Evolutionary conservation across 2,329 filamentous ascomycete genomes (phyloP).

Genomic region (Massarina eburnea): DNA sequence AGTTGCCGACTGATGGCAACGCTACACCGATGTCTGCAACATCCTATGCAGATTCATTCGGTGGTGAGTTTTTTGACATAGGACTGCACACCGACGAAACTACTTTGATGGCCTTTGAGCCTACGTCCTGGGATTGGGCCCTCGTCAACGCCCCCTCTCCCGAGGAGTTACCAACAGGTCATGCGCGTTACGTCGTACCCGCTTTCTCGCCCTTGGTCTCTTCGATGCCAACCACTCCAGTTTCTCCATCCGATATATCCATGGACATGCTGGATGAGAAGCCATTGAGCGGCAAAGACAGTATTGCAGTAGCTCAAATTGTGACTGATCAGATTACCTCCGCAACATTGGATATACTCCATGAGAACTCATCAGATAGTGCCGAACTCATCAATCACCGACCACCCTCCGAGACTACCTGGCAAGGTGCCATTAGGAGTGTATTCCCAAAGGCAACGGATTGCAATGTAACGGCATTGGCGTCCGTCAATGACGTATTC

Average conservation of each 20-base stretch:
- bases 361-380: constrained; percentile 15
- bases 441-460: constrained; percentile 36
- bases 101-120: constrained; percentile 31
- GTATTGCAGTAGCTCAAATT: constrained; percentile 69
- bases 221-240: constrained; percentile 36
- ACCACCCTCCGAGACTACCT: constrained; percentile 25
- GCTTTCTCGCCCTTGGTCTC: constrained; percentile 24
- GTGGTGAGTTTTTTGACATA: constrained; percentile 27
- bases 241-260: constrained; percentile 32
- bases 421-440: constrained; percentile 24
- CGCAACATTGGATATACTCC: constrained; percentile 46
- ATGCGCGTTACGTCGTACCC: constrained; percentile 31
- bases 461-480: constrained; percentile 34
- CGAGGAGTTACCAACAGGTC: constrained; percentile 15
- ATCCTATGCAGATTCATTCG: constrained; percentile 39
- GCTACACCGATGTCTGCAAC: constrained; percentile 39
- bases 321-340: constrained; percentile 70
- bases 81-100: constrained; percentile 33
- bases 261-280: constrained; percentile 32
- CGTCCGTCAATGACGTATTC: constrained; percentile 51
- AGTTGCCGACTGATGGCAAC: constrained; percentile 38
- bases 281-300: constrained; percentile 56
- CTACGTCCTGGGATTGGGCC: constrained; percentile 41
- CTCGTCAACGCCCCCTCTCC: constrained; percentile 34
- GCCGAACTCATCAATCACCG: neutral